Conservation (phyloP, 2,329 filamentous ascomycete genomes). For the Ophiostoma sp. region DNA sequence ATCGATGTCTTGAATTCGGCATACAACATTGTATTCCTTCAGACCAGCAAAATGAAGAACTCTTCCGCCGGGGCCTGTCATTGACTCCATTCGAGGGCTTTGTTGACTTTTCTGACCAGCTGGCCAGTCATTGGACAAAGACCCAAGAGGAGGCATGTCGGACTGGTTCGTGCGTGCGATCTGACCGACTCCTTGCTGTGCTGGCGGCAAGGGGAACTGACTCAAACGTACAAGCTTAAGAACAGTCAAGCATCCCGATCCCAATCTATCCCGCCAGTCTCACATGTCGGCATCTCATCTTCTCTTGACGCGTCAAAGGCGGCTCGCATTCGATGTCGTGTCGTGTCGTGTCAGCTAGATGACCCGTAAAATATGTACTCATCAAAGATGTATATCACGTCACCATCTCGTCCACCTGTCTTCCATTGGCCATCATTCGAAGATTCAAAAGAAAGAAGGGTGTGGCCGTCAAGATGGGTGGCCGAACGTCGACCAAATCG, state of each 20-base stretch:
- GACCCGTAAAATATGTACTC: background rate
- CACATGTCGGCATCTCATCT: background rate
- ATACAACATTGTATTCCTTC: background rate
- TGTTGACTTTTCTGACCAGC: constrained; percentile 7
- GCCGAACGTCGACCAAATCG: background rate
- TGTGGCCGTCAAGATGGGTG: background rate
- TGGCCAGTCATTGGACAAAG: constrained; percentile 7
- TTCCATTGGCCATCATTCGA: background rate
- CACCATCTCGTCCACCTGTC: background rate
- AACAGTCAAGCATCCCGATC: background rate
- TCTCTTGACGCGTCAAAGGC: background rate
- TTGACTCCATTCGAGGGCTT: background rate
- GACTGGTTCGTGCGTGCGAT: background rate
- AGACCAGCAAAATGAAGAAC: no score
- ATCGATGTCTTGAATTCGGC: background rate
- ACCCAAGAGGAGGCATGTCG: no score
- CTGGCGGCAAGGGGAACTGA: background rate
- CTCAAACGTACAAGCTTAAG: background rate
- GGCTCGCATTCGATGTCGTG: background rate
- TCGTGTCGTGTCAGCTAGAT: background rate
- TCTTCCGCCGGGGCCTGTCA: background rate
- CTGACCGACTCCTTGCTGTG: background rate
- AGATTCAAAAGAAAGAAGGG: background rate
- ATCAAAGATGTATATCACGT: no score
- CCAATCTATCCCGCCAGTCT: background rate